Percentiles rank a stretch among this genome's conserved stretches.
phyloP scores from a whole-genome alignment of 2,329 filamentous ascomycete species.

The Trichoderma brevicompactum region DNA sequence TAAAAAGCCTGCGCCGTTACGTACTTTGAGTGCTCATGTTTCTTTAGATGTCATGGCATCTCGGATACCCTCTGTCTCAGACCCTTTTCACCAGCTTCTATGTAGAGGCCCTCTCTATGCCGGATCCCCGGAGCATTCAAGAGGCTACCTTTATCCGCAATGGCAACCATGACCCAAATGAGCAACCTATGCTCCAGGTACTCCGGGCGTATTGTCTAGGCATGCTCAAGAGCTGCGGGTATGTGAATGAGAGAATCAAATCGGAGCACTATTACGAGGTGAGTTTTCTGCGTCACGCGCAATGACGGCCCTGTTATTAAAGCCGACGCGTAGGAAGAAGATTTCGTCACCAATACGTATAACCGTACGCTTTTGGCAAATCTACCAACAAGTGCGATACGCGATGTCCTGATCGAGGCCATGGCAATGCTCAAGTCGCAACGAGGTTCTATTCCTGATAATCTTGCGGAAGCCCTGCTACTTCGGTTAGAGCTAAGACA shows the following conservation, averaged over 20 bases:
- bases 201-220: conserved; percentile 86
- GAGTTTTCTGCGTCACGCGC: conserved; percentile 23
- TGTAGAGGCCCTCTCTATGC: conserved; percentile 79
- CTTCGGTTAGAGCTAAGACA: conserved; percentile 69
- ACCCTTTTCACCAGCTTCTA: conserved; percentile 93
- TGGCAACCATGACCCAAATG: conserved; percentile 36
- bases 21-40: conserved; percentile 7
- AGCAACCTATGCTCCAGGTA: conserved; percentile 61
- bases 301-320: conserved; percentile 14
- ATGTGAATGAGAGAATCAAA: conserved; percentile 76
- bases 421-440: conserved; percentile 54
- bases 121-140: conserved; percentile 64
- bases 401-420: conserved; percentile 58
- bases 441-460: conserved; percentile 45
- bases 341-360: conserved; percentile 93
- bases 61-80: conserved; percentile 93
- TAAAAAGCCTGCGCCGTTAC: not conserved
- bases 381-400: conserved; percentile 62
- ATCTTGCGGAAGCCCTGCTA: conserved; percentile 60
- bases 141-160: conserved; percentile 65
- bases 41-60: conserved; percentile 87
- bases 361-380: conserved; percentile 74
- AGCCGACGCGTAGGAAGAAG: conserved; percentile 71
- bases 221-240: conserved; percentile 79
- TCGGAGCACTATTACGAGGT: conserved; percentile 92